Base-by-base conservation (phyloP, 192 early-diverging fungal genomes). In the Kickxella alabastrina region DNA sequence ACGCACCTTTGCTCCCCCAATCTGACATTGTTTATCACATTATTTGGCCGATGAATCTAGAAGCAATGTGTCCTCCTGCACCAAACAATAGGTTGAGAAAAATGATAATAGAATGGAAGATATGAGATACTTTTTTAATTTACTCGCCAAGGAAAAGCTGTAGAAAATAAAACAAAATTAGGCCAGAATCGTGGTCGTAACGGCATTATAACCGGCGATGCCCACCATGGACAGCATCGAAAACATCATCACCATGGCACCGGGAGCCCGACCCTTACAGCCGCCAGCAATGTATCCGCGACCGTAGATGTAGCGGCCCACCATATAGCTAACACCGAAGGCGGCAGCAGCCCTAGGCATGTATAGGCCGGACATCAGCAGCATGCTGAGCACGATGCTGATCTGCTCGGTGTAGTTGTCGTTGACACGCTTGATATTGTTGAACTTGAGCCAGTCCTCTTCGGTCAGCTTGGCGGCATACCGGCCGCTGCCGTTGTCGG, bases 361-460 rank as follows among this genome's bases (percentile, higher is more conserved):
- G 54, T 62, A 80, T 42, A 80, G 12, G 0, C 74, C 78, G 3
- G 74, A 53, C 2, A 60, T 14, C 7, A 70, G 14, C 22, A 77
- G 55, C 39, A 62, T 58, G 3, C 48, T 24, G 22, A 70, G 59
- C 0, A 66, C 63, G 12, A 50, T 19, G 14, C 61, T 55, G 6
- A 77, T 22, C 22, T 65, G 53, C 58, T 80, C 78, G 22, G 36
- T 41, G 57, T 80, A 80, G 49, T 80, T 73, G 21, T 69, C 65
- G 69, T 69, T 76, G 3, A 59, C 61, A 8, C 78, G 67, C 60
- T 79, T 70, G 52, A 71, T 48, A 40, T 65, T 72, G 68, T 79
- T 79, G 49, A 79, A 79, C 1, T 21, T 44, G 3, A 57, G 22
- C 78, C 78, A 79, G 35, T 79, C 72, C 34, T 67, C 61, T 22